Base-by-base conservation (phyloP, 148 eudicot species). In the Cornus suecica region DNA sequence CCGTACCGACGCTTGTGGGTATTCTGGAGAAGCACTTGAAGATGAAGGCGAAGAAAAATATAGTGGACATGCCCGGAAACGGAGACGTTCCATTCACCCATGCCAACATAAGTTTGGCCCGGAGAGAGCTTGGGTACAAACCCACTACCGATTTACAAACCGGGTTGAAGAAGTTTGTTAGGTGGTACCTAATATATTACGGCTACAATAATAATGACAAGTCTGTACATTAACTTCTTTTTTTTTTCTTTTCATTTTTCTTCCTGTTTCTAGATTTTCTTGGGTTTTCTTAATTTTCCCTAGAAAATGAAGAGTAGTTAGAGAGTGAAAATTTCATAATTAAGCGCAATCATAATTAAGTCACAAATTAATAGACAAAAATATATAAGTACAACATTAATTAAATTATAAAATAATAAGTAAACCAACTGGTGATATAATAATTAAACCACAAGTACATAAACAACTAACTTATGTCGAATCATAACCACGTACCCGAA, bases 31-130 rank as follows among this genome's bases (percentile, higher is more conserved):
- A 77, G 82, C 82, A 86, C 52, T 65, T 91, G 83, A 89, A 88
- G 73, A 75, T 86, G 22, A 89, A 91, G 70, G 97, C 97, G 2
- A 91, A 88, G 83, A 91, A 89, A 78, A 85, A 86, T n/a, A 67
- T 88, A 41, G 82, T 91, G 31, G 91, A 86, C 0, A 91, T 91
- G 97, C 93, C 97, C 0, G 93, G 97, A 42, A 91, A 91, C 84
- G 97, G 97, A 6, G 97, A 91, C 80, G 93, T 91, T 24, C 93
- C 93, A 61, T 91, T 85, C 34, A 91, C 97, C 0, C 91, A 91
- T 65, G 97, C 97, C 34, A 91, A 91, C 70, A 89, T 89, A 10
- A 86, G 84, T 61, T 67, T 51, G 80, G 97, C 93, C 74, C 83
- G 76, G 29, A 79, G 64, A 52, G 91, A 88, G 74, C 80, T 91